Evolutionary conservation across 208 protist genomes (phyloP), one percentile per base, ranked within the genome.

Genomic region (Acanthamoeba castellanii): DNA sequence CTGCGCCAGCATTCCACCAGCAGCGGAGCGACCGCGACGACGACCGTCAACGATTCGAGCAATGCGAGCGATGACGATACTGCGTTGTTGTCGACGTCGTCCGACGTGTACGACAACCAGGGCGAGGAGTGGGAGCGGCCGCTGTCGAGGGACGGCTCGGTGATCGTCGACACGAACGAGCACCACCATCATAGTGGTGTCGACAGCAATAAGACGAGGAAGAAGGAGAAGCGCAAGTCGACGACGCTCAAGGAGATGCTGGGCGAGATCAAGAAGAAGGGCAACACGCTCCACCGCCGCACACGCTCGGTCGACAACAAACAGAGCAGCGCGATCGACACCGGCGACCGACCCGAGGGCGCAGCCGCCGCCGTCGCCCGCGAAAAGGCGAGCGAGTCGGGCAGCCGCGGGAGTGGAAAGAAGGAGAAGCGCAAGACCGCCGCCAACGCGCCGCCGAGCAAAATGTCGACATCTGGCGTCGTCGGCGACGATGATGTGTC

Each of bases 101-200:
- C 72, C 20, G 72, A 82, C 7, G 22, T 82, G 9, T 4, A 30
- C 6, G 76, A 85, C 8, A 42, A 85, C 11, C 76, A 85, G 76
- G 76, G 76, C 76, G 76, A 85, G 76, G 76, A 85, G 76, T 85
- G 76, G 76, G 76, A 85, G 47, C 76, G 76, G 76, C 76, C 76
- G 8, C 45, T 85, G 22, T 85, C 76, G 22, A 18, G 76, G 47
- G 27, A 50, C 13, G 22, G 76, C 20, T 85, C 76, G 76, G 11
- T 85, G 14, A 20, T 85, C 22, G 47, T 25, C 47, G 76, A 59
- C 76, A 34, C 27, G 76, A 85, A 3, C 2, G 42, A 57, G 11
- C 52, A 57, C 16, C 52, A 57, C 52, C 52, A 57, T 20, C 61
- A 22, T 7, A 20, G 6, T 2, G 22, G 61, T 20, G 61, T n/a